These are phyloP conservation scores for Blastomyces gilchristii DNA, from an alignment of 2,329 filamentous ascomycete species.

Conservation along the genomic window DNA sequence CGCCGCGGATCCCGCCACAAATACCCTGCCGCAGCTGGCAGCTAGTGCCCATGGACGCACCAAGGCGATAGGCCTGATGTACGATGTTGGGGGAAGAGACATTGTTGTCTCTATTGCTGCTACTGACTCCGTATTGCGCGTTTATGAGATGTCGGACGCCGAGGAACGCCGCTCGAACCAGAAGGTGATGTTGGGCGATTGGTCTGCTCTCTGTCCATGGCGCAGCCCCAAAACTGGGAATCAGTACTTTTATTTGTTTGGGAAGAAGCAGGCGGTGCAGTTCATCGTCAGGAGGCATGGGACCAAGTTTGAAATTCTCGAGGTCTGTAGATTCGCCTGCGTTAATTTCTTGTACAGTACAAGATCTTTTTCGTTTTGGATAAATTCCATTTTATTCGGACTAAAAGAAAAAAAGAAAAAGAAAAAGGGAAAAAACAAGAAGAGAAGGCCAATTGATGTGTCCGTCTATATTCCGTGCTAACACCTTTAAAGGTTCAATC, in stretches of 20 bases:
- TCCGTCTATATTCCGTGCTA: not conserved
- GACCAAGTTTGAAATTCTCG: constrained; percentile 27
- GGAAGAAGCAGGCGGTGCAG: constrained; percentile 34
- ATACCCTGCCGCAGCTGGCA: constrained; percentile 25
- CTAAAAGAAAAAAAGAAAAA: not conserved
- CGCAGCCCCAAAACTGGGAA: constrained; percentile 31
- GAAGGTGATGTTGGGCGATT: constrained; percentile 36
- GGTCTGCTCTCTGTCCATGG: constrained; percentile 41
- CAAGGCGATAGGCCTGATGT: constrained; percentile 36
- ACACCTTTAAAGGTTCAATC: constrained; percentile 25
- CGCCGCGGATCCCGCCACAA: constrained; percentile 13
- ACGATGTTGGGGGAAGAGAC: constrained; percentile 31
- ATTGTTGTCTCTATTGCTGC: constrained; percentile 35
- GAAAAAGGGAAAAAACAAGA: not conserved
- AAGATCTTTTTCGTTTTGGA: not conserved
- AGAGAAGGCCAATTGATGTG: not conserved
- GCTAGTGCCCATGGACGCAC: constrained; percentile 35
- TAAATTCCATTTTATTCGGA: not conserved
- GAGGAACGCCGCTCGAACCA: constrained; percentile 26
- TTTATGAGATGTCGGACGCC: constrained; percentile 29
- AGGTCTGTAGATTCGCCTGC: constrained; percentile 22
- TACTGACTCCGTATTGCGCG: constrained; percentile 35
- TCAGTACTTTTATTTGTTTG: constrained; percentile 40
- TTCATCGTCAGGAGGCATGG: constrained; percentile 28
- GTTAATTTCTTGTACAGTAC: not conserved